Percentiles rank a stretch among this genome's conserved stretches.
Conservation (phyloP, 2,329 filamentous ascomycete species). For the Fulvia fulva region DNA sequence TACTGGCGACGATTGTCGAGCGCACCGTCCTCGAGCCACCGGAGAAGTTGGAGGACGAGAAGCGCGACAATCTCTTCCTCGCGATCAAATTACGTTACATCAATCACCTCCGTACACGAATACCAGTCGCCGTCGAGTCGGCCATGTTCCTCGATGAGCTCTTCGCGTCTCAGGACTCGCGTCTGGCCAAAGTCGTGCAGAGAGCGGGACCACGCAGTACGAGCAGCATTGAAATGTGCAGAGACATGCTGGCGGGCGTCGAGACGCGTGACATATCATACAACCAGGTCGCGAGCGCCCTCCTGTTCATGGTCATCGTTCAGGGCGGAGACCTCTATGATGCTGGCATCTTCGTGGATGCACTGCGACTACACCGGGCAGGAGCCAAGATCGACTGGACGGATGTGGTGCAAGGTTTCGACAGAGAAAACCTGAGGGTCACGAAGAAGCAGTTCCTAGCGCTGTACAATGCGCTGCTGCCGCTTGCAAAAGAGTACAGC, state of each 20-base stretch:
- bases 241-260: slow-evolving; percentile 54
- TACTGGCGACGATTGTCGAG: slow-evolving; percentile 77
- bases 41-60: slow-evolving; percentile 75
- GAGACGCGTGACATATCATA: slow-evolving; percentile 67
- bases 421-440: slow-evolving; percentile 71
- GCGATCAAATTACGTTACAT: slow-evolving; percentile 67
- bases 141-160: slow-evolving; percentile 66
- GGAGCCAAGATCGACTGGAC: slow-evolving; percentile 60
- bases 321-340: slow-evolving; percentile 62
- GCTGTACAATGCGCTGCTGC: slow-evolving; percentile 74
- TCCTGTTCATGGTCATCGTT: slow-evolving; percentile 66
- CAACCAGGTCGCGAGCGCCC: slow-evolving; percentile 74
- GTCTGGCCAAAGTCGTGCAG: slow-evolving; percentile 64
- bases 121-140: slow-evolving; percentile 67
- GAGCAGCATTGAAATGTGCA: slow-evolving; percentile 65
- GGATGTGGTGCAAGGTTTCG: slow-evolving; percentile 73
- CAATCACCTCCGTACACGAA: slow-evolving; percentile 53
- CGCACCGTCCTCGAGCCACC: slow-evolving; percentile 83
- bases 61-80: slow-evolving; percentile 63
- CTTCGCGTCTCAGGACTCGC: slow-evolving; percentile 56
- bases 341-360: slow-evolving; percentile 62
- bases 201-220: slow-evolving; percentile 72
- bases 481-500: slow-evolving; percentile 60
- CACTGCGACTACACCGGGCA: slow-evolving; percentile 52
- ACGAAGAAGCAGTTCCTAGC: slow-evolving; percentile 75